Percentiles rank a stretch among this genome's conserved stretches.
These are phyloP conservation scores for Hibiscus trionum DNA, from an alignment of 345 rosid species.

Conservation along the genomic window DNA sequence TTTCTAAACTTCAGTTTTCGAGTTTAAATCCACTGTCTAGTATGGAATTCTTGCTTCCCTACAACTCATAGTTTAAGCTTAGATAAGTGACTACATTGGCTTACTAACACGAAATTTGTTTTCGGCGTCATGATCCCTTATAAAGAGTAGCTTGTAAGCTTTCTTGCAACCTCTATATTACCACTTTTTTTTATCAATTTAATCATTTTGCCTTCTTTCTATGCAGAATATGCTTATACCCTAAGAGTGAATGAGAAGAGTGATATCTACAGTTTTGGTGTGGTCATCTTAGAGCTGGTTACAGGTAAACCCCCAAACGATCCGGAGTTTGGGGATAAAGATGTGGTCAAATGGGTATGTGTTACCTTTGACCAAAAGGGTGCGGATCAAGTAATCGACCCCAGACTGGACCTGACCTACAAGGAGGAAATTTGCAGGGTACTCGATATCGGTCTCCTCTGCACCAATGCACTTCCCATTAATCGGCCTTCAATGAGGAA, in stretches of 20 bases:
- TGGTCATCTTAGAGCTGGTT: conserved; percentile 71
- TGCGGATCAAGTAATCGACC: conserved; percentile 48
- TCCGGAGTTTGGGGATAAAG: conserved; percentile 71
- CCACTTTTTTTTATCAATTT: neutral
- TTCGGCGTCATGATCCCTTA: neutral
- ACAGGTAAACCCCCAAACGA: conserved; percentile 65
- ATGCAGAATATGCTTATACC: conserved; percentile 78
- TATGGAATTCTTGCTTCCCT: neutral
- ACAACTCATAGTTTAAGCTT: neutral
- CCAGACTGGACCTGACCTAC: conserved; percentile 38
- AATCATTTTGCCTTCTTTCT: neutral
- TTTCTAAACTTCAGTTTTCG: neutral
- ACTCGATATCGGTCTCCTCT: conserved; percentile 62
- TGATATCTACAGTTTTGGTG: conserved; percentile 87
- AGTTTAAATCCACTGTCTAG: neutral
- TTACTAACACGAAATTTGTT: neutral
- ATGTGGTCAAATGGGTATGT: conserved; percentile 69
- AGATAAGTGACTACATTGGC: neutral
- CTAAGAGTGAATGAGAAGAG: conserved; percentile 90
- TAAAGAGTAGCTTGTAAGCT: neutral
- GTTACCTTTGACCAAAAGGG: conserved; percentile 45
- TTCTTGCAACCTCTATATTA: neutral
- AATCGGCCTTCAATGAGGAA: conserved; percentile 84
- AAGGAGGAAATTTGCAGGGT: conserved; percentile 53
- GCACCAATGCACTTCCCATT: conserved; percentile 69